phyloP scores from a whole-genome alignment of 1,139 yeast species.

The Saccharomyces hybrid region DNA sequence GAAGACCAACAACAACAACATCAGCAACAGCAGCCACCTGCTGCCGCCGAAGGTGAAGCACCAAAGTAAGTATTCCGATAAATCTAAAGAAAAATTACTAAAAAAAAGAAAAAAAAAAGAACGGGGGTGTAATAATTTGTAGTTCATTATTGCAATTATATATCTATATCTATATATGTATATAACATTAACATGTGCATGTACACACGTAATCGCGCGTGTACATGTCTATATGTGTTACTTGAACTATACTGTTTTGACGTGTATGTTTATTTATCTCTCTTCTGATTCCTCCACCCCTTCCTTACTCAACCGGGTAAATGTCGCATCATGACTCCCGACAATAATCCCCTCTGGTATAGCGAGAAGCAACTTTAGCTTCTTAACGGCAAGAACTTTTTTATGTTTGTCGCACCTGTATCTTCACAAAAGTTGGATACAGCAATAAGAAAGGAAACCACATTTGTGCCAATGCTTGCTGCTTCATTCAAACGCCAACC shows the following conservation, averaged over 20 bases:
- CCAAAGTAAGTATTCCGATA: constrained; percentile 16
- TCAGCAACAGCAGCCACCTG: constrained; percentile 37
- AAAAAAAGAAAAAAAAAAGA: constrained; percentile 1
- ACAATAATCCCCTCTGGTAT: background rate
- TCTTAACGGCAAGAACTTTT: background rate
- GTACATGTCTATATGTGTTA: background rate
- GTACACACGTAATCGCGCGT: background rate
- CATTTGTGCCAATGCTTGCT: background rate
- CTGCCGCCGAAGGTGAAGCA: constrained; percentile 37
- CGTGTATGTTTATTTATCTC: background rate
- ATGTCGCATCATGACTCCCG: background rate
- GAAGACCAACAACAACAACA: constrained; percentile 29
- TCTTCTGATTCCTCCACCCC: background rate
- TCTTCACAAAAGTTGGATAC: background rate
- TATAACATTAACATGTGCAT: background rate
- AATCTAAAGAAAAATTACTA: background rate
- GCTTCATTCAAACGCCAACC: background rate
- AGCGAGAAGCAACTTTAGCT: background rate
- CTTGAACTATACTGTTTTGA: background rate
- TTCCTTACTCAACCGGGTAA: background rate
- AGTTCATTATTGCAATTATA: constrained; percentile 1
- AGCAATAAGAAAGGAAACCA: background rate
- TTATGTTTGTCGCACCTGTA: background rate
- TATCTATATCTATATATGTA: background rate
- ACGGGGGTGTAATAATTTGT: constrained; percentile 1